A percentile compares a stretch with the other conserved stretches of the same genome.
phyloP scores from a whole-genome alignment of 257 asterid species.

The Henckelia pumila region DNA sequence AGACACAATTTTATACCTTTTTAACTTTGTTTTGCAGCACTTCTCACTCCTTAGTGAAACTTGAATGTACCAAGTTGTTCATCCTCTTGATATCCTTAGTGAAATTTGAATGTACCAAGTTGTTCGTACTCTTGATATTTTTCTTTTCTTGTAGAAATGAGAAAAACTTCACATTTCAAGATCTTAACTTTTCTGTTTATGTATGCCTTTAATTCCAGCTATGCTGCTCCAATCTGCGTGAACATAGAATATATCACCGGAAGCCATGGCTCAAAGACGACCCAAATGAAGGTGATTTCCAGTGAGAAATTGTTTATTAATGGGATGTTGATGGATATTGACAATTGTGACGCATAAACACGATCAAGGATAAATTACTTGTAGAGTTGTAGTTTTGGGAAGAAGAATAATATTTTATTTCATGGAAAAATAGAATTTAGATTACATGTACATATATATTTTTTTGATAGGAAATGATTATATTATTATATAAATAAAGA shows the following conservation, averaged over 20 bases:
- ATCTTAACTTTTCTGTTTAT: constrained; percentile 4
- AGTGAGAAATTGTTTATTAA: constrained; percentile 8
- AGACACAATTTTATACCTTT: no score
- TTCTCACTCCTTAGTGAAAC: neutral
- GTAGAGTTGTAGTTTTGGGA: no score
- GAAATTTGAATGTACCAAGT: neutral
- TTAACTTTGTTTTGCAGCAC: constrained; percentile 6
- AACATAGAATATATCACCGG: constrained; percentile 46
- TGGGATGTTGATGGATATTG: constrained; percentile 13
- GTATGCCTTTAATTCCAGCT: constrained; percentile 44
- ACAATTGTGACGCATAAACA: constrained; percentile 21
- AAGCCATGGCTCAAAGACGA: constrained; percentile 28
- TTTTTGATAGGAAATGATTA: no score
- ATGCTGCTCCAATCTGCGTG: constrained; percentile 81
- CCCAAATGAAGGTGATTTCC: constrained; percentile 35
- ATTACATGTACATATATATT: no score
- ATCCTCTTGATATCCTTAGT: constrained; percentile 11
- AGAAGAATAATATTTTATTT: no score
- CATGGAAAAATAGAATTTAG: no score
- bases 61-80: neutral
- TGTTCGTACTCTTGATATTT: constrained; percentile 9
- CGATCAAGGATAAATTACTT: neutral
- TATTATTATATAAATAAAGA: no score
- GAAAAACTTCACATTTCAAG: constrained; percentile 17
- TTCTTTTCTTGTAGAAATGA: constrained; percentile 15